phyloP scores from a whole-genome alignment of 1,284 basidiomycete species.

The Trichosporon sp. region DNA sequence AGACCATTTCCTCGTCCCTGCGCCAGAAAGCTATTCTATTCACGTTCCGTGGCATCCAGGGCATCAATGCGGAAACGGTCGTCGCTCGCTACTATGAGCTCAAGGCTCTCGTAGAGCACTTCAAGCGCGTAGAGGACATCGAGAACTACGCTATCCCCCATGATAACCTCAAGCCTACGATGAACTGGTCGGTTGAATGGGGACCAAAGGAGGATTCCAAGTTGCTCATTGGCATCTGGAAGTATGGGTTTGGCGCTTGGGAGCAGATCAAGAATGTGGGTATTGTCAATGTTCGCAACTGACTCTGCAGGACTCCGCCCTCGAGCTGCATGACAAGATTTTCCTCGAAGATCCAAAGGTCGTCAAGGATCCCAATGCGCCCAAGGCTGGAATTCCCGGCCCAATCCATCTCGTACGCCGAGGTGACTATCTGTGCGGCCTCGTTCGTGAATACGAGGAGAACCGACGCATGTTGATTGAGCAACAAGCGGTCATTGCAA shows the following conservation, averaged over 20 bases:
- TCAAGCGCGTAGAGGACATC: constrained; percentile 67
- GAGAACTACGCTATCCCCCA: constrained; percentile 85
- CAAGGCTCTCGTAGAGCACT: constrained; percentile 80
- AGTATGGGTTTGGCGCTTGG: constrained; percentile 97
- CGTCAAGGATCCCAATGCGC: constrained; percentile 44
- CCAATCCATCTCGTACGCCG: constrained; percentile 96
- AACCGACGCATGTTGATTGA: constrained; percentile 71
- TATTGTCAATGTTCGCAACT: constrained; percentile 4
- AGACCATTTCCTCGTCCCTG: constrained; percentile 63
- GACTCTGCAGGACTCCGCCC: constrained; percentile 68
- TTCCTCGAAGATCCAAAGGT: constrained; percentile 96
- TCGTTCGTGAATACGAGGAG: constrained; percentile 90
- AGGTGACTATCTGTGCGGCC: constrained; percentile 84
- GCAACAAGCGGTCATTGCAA: constrained; percentile 61
- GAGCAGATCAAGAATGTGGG: constrained; percentile 69
- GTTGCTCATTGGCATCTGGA: constrained; percentile 88
- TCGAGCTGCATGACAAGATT: constrained; percentile 87
- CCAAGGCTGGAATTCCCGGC: constrained; percentile 70
- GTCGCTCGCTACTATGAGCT: constrained; percentile 88
- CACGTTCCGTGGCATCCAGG: constrained; percentile 82
- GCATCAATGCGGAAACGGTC: constrained; percentile 97
- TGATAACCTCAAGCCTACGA: constrained; percentile 87
- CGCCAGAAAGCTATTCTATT: constrained; percentile 84
- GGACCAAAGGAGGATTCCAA: constrained; percentile 89
- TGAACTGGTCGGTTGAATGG: constrained; percentile 97